phyloP scores from a whole-genome alignment of 768 basidiomycete genomes.

The Jaapia argillacea region DNA sequence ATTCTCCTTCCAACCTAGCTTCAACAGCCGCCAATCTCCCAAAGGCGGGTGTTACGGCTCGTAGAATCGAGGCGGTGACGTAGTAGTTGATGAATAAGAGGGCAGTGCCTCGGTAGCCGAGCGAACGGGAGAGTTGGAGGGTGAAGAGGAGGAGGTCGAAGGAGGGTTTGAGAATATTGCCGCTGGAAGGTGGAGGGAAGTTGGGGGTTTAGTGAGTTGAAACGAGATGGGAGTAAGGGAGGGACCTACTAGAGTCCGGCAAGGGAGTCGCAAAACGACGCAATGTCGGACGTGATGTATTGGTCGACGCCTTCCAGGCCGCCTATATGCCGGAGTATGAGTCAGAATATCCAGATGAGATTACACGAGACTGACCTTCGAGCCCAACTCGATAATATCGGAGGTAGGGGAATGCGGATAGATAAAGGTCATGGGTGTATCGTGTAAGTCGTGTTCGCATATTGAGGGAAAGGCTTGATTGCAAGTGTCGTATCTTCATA shows the following conservation, averaged over 20 bases:
- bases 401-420: slow-evolving; percentile 61
- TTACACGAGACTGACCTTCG: slow-evolving; percentile 8
- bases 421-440: slow-evolving; percentile 88
- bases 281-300: slow-evolving; percentile 89
- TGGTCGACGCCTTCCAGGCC: slow-evolving; percentile 70
- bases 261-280: slow-evolving; percentile 79
- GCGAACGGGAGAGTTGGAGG: slow-evolving; percentile 76
- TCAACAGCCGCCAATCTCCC: slow-evolving; percentile 83
- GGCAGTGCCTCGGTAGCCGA: slow-evolving; percentile 77
- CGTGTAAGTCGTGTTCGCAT: slow-evolving; percentile 82
- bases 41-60: slow-evolving; percentile 86
- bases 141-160: slow-evolving; percentile 90
- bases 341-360: not conserved
- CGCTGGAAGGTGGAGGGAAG: slow-evolving; percentile 32
- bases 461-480: slow-evolving; percentile 74
- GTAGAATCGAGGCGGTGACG: slow-evolving; percentile 72
- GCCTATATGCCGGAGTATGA: slow-evolving; percentile 3
- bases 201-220: not conserved
- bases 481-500: slow-evolving; percentile 74
- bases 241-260: slow-evolving; percentile 77
- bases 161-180: slow-evolving; percentile 87
- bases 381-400: slow-evolving; percentile 49
- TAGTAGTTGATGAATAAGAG: slow-evolving; percentile 81
- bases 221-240: not conserved
- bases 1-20: slow-evolving; percentile 85